Evolutionary conservation across 139 green algal species (phyloP), one percentile per base, ranked within the genome.

Genomic region (Chlorella sp.): DNA sequence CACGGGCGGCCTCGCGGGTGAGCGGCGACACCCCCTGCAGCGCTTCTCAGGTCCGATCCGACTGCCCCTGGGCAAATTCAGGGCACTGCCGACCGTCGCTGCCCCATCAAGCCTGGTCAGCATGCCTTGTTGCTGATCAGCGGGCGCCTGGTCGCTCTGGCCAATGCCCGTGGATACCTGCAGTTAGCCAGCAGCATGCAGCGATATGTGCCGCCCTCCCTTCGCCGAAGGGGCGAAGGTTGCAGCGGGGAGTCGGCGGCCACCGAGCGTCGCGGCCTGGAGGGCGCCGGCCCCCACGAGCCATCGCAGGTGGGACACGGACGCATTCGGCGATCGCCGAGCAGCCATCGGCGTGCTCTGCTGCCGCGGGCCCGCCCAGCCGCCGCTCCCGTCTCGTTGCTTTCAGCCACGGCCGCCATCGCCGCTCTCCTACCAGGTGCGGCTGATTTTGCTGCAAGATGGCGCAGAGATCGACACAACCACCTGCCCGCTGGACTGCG

Each of bases 401-500:
- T 6, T 51, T 51, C 44, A 51, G 44, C 44, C 44, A n/a, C 44
- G 44, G 64, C 30, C 30, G 30, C 12, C 12, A 30, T 41, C 64
- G 13, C 13, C 21, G 12, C 51, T 23, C 64, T 71, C 28, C 11
- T 2, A 51, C 63, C 65, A 85, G 80, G 80, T 85, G 32, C 65
- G 80, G 5, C 44, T 85, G 15, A 67, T 85, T 4, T n/a, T 73
- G 65, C 51, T 69, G 12, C 47, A 17, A 56, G 30, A 65, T 7
- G 78, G 12, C 2, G 26, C 67, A 6, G 9, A 11, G 4, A 39
- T 78, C 20, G 67, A 85, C 47, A 21, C 21, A 9, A 26, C 44
- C 7, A 23, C 12, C 32, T 85, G 80, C 80, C 80, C 80, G 11
- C 65, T 85, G 47, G 80, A 85, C 32, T 69, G 68, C n/a, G 80